phyloP scores from a whole-genome alignment of 768 basidiomycete species.

The Coprinopsis sp. region DNA sequence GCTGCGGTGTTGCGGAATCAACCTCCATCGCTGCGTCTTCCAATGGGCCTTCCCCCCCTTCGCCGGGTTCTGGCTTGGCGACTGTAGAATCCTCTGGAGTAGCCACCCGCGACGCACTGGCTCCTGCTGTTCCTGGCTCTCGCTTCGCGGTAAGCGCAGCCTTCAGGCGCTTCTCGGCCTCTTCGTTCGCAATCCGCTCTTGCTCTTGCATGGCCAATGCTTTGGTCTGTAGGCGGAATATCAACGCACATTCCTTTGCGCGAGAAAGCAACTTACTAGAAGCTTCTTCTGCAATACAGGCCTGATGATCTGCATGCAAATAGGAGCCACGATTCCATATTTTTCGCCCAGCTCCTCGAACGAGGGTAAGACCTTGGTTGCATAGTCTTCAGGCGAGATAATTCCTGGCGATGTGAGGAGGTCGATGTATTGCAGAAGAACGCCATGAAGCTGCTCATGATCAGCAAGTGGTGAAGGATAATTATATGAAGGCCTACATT shows the following conservation, averaged over 20 bases:
- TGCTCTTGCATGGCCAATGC: constrained; percentile 65
- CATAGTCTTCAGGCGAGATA: constrained; percentile 67
- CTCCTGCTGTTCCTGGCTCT: constrained; percentile 48
- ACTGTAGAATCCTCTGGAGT: constrained; percentile 43
- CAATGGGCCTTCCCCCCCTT: constrained; percentile 25
- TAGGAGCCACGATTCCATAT: constrained; percentile 78
- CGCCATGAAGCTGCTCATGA: constrained; percentile 73
- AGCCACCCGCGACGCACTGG: constrained; percentile 51
- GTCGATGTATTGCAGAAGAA: constrained; percentile 89
- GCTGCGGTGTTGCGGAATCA: constrained; percentile 29
- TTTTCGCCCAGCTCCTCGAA: constrained; percentile 65
- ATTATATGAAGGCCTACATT: constrained; percentile 51
- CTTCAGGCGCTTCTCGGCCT: constrained; percentile 77
- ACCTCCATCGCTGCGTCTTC: constrained; percentile 49
- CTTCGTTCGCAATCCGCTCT: constrained; percentile 65
- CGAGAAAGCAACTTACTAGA: constrained; percentile 40
- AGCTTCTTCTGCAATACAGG: constrained; percentile 67
- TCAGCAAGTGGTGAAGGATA: constrained; percentile 14
- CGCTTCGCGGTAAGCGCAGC: constrained; percentile 75
- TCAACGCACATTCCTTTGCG: constrained; percentile 3
- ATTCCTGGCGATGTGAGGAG: constrained; percentile 72
- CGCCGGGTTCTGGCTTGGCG: constrained; percentile 12
- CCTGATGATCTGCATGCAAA: constrained; percentile 92
- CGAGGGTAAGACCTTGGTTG: constrained; percentile 67
- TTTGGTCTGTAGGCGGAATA: constrained; percentile 37